Evolutionary conservation across 2,329 filamentous ascomycete genomes (phyloP), one percentile per base, ranked within the genome.

Genomic region (Didymella pomorum): DNA sequence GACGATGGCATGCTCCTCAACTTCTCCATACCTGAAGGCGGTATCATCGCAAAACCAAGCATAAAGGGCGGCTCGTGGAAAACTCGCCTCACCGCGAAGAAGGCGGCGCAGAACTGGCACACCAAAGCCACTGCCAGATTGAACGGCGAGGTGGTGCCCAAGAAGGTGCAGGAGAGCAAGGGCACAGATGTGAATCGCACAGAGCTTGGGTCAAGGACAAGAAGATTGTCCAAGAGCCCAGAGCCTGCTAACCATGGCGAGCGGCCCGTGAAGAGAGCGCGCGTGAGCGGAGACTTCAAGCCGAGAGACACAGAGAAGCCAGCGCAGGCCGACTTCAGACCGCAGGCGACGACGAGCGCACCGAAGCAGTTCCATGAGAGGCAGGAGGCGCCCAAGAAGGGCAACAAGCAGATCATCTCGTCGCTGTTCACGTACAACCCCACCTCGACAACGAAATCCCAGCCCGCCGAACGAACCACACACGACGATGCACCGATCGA

Each of bases 1-100:
- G 93, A 98, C 81, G 91, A 96, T 87, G 93, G 93, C 67, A 90
- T 99, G 87, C 85, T 97, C 56, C 82, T 98, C 74, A 98, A 98
- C 71, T 97, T 98, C 75, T 88, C 92, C 69, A 81, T 97, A 56
- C 85, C 86, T 26, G 87, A 91, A 60, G 84, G 81, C 18, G 84
- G 89, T 12, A 75, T 91, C 52, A 84, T 88, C 60, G 82, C 84
- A 83, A 82, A 83, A 66, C 79, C 82, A 3, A 84, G 81, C 53
- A 91, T 96, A 77, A 95, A 90, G 75, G 95, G 95, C 67, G 95
- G 95, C n/a, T 86, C 87, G 69, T 99, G 95, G 95, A 90, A 91
- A 73, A 93, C 97, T 74, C 86, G 95, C 62, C 84, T 94, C 60
- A 89, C 87, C 55, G 93, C 93, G 33, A 90, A 93, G 78, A 90